Evolutionary conservation across 2,329 filamentous ascomycete genomes (phyloP).

Genomic region (Macrophomina tecta): DNA sequence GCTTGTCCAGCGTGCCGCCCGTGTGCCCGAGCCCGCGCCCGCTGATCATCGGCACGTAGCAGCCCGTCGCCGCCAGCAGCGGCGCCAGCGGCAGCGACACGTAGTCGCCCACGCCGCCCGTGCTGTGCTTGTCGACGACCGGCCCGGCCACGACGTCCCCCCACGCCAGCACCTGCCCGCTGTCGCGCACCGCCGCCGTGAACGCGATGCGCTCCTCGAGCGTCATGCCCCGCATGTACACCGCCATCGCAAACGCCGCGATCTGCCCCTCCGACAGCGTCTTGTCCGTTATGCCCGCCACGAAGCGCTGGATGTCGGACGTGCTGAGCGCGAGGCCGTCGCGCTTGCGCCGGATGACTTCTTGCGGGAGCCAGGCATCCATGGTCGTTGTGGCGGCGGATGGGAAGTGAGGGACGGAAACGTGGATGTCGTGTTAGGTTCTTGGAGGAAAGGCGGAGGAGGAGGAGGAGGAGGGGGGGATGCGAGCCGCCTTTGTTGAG

Average conservation of each 20-base stretch:
- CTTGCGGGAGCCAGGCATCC: constrained; percentile 28
- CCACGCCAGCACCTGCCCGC: constrained; percentile 22
- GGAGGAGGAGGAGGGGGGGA: background rate
- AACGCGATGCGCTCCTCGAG: constrained; percentile 27
- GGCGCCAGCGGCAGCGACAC: constrained; percentile 26
- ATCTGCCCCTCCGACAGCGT: constrained; percentile 26
- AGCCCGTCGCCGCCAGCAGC: constrained; percentile 24
- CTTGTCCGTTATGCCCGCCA: constrained; percentile 19
- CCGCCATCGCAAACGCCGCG: constrained; percentile 28
- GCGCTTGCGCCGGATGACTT: constrained; percentile 29
- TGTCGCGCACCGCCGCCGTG: constrained; percentile 26
- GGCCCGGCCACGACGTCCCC: constrained; percentile 3
- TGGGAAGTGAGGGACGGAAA: background rate
- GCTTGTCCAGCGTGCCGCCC: constrained; percentile 28
- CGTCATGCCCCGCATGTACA: constrained; percentile 25
- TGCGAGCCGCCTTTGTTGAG: background rate
- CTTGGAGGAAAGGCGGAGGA: background rate
- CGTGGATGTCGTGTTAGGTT: background rate
- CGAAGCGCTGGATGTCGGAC: constrained; percentile 27
- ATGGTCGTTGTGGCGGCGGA: background rate
- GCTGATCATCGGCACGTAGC: constrained; percentile 28
- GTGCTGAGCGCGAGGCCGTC: constrained; percentile 25
- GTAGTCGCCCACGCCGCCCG: constrained; percentile 38
- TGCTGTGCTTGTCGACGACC: constrained; percentile 28
- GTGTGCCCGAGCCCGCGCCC: constrained; percentile 27